A percentile compares a stretch with the other conserved stretches of the same genome.
Evolutionary conservation across 495 filamentous ascomycete species (phyloP).

Genomic region (Chaetomium cochliodes): DNA sequence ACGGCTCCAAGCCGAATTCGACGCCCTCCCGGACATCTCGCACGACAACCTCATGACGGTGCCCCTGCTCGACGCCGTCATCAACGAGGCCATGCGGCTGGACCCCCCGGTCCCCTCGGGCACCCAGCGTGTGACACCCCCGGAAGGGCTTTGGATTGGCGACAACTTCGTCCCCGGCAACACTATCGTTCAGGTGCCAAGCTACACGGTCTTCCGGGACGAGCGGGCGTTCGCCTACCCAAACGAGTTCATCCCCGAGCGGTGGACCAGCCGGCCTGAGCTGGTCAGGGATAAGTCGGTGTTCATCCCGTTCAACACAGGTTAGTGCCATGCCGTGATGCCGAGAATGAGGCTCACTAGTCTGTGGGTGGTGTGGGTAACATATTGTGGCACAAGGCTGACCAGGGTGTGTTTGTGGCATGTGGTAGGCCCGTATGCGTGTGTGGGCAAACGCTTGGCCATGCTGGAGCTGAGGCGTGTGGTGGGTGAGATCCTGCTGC

Average conservation of each 20-base stretch:
- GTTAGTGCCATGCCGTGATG: conserved; percentile 12
- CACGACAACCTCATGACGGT: conserved; percentile 26
- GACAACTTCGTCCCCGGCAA: conserved; percentile 41
- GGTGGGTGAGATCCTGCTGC: conserved; percentile 28
- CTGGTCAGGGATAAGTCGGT: conserved; percentile 37
- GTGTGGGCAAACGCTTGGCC: conserved; percentile 33
- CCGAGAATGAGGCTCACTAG: neutral
- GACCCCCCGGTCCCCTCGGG: conserved; percentile 52
- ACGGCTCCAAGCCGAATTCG: conserved; percentile 44
- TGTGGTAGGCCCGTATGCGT: conserved; percentile 25
- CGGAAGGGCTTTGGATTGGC: conserved; percentile 44
- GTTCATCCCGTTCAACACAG: conserved; percentile 39
- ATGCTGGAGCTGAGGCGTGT: conserved; percentile 30
- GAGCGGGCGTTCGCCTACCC: conserved; percentile 35
- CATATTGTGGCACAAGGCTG: neutral
- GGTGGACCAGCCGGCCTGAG: conserved; percentile 43
- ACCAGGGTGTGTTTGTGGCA: too few relatives aligned
- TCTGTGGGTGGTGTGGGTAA: neutral
- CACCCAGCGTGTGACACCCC: conserved; percentile 44
- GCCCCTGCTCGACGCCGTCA: conserved; percentile 45
- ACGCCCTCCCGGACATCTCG: conserved; percentile 27
- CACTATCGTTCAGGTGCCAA: conserved; percentile 34
- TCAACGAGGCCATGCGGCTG: conserved; percentile 56
- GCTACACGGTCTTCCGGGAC: conserved; percentile 32
- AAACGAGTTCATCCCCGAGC: conserved; percentile 45